Base-by-base conservation (phyloP, 345 rosid species). In the Populus tremula region DNA sequence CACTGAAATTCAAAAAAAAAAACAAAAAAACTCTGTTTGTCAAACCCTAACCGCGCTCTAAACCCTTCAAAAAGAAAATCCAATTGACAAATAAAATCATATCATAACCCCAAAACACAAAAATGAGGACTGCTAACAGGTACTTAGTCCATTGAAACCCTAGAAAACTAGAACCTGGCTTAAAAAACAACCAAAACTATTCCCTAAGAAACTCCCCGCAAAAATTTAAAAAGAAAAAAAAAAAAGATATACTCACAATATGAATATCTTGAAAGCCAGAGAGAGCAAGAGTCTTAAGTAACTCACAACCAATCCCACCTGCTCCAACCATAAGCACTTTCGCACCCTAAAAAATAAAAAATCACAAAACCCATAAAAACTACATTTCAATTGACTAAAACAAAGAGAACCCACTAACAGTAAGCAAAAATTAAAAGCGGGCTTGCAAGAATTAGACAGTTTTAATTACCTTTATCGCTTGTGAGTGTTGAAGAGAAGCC, bases 291-390 rank as follows among this genome's bases (percentile, higher is more conserved):
- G 97, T 94, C 87, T 96, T 96, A 23, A 96, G 96, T 63, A 96
- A 87, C 91, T 96, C 99, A 78, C 99, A 94, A 50, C 99, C 99
- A 81, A 96, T 94, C 47, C 99, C 97, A 64, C 99, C 99, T 5
- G 99, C 99, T 43, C 99, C 99, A 67, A 96, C 98, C 98, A 96
- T 90, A 36, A 96, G 95, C 80, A 96, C 97, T 89, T 91, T 96
- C 84, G 99, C 95, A 74, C 86, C 91, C 99, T 94, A 75, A 73
- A 73, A 85, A 76, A 69, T 31, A 54, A 9, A 8, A 23, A 74
- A 27, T 27, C 69, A 71, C 50, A 76, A 81, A 80, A 23, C 71
- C 36, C 56, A 63, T 16, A 45, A 72, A 67, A 27, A 67, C 41
- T 53, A n/a, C 64, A 45, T 27, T 2, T 8, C 66, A 25, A 80